These are phyloP conservation scores for Penicillium sp. DNA, from an alignment of 2,329 filamentous ascomycete species.

Conservation along the genomic window DNA sequence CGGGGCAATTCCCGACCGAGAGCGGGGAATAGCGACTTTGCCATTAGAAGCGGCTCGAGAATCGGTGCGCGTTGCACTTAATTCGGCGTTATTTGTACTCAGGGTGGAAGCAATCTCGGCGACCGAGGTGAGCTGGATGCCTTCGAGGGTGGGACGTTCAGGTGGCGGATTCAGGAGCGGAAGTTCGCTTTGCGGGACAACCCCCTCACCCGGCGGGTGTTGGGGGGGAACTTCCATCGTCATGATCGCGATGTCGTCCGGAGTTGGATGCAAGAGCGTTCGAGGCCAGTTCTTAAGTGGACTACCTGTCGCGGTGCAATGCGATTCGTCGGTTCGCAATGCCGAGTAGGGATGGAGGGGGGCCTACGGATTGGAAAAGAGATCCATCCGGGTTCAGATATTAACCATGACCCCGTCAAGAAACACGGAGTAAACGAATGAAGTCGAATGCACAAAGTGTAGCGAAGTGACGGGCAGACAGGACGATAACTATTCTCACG, in stretches of 20 bases:
- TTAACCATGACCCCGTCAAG: neutral
- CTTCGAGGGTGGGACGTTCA: neutral
- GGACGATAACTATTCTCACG: too few relatives aligned
- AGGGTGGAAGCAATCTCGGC: slow-evolving; percentile 9
- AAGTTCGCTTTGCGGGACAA: neutral
- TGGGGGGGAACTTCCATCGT: slow-evolving; percentile 15
- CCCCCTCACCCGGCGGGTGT: slow-evolving; percentile 1
- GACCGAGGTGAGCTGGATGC: slow-evolving; percentile 8
- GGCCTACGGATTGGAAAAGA: neutral
- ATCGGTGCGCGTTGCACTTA: neutral
- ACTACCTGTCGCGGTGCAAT: neutral
- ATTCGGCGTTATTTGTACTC: slow-evolving; percentile 3
- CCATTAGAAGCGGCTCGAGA: slow-evolving; percentile 2
- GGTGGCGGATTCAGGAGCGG: neutral
- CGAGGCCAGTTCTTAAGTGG: neutral
- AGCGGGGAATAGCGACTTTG: slow-evolving; percentile 33
- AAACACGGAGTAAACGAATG: neutral
- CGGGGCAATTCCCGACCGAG: slow-evolving; percentile 22
- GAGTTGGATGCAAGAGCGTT: neutral
- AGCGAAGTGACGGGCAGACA: neutral
- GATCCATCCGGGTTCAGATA: slow-evolving; percentile 1
- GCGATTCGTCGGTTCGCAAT: slow-evolving; percentile 4
- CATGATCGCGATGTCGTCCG: slow-evolving; percentile 10
- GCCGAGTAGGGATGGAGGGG: slow-evolving; percentile 1
- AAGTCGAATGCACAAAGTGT: neutral